Conservation (phyloP, 2,329 filamentous ascomycete species). For the Sphaerulina populicola region DNA sequence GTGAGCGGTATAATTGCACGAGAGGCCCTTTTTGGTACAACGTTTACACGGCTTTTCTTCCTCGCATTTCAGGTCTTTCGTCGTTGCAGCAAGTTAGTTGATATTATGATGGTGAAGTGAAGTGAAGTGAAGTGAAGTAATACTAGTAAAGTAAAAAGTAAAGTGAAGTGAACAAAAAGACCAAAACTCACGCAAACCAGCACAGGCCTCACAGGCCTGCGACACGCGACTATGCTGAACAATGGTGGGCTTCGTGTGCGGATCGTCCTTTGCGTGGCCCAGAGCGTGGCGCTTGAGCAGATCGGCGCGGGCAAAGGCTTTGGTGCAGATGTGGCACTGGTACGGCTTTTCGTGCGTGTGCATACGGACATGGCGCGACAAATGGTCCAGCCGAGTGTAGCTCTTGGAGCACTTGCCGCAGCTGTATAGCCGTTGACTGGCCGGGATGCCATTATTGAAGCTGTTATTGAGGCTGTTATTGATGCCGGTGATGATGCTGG, state of each 20-base stretch:
- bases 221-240: conserved; percentile 37
- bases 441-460: conserved; percentile 5
- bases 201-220: conserved; percentile 47
- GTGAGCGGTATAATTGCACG: conserved; percentile 34
- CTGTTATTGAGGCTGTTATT: no score
- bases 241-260: conserved; percentile 26
- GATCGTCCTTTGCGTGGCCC: conserved; percentile 35
- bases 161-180: no score
- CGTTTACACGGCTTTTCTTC: conserved; percentile 48
- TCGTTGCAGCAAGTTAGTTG: not conserved
- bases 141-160: no score
- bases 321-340: conserved; percentile 39
- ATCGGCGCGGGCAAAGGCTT: conserved; percentile 43
- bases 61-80: conserved; percentile 43
- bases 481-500: not conserved
- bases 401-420: conserved; percentile 47
- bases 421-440: conserved; percentile 36
- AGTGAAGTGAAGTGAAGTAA: not conserved
- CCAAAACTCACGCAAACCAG: conserved; percentile 33
- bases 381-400: conserved; percentile 47
- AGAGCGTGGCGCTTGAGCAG: conserved; percentile 46
- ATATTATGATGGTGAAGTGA: not conserved
- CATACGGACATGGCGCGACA: conserved; percentile 46
- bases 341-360: conserved; percentile 42
- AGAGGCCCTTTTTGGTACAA: conserved; percentile 44